Percentiles rank a stretch among this genome's conserved stretches.
Conservation (phyloP, 1,139 yeast genomes). For the Saccharomycopsis hybrid region DNA sequence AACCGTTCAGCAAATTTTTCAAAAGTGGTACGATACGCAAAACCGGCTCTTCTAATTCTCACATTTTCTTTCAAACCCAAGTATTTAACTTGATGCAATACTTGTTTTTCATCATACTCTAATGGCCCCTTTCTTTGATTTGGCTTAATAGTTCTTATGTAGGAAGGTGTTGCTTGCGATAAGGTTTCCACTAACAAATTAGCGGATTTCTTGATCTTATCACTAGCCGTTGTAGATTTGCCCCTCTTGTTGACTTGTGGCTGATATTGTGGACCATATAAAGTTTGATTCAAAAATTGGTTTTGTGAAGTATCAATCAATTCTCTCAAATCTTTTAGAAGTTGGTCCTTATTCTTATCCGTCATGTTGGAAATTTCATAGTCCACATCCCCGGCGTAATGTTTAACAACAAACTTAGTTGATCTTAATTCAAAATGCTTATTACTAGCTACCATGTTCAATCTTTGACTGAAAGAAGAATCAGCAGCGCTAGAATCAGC, state of each 20-base stretch:
- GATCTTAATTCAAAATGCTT: slow-evolving; percentile 88
- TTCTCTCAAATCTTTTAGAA: slow-evolving; percentile 82
- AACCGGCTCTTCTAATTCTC: slow-evolving; percentile 96
- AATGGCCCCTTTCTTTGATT: slow-evolving; percentile 88
- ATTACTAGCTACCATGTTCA: slow-evolving; percentile 75
- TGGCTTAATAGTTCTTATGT: slow-evolving; percentile 96
- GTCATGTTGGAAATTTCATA: slow-evolving; percentile 90
- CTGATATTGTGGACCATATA: slow-evolving; percentile 73
- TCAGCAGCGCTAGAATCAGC: slow-evolving; percentile 98
- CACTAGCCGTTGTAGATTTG: slow-evolving; percentile 96
- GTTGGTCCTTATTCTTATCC: slow-evolving; percentile 92
- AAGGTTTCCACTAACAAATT: slow-evolving; percentile 84
- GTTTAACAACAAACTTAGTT: slow-evolving; percentile 83
- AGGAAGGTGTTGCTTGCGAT: slow-evolving; percentile 86
- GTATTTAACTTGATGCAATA: slow-evolving; percentile 91
- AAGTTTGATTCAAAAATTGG: slow-evolving; percentile 47
- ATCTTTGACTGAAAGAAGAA: slow-evolving; percentile 89
- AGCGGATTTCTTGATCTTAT: slow-evolving; percentile 88
- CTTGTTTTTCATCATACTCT: slow-evolving; percentile 86
- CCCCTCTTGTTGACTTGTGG: slow-evolving; percentile 64
- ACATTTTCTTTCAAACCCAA: slow-evolving; percentile 96
- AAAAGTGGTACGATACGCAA: slow-evolving; percentile 95
- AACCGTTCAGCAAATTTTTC: slow-evolving; percentile 97
- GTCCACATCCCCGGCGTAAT: slow-evolving; percentile 97
- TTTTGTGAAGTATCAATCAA: slow-evolving; percentile 68